Evolutionary conservation across 306 rosid species (phyloP).

Genomic region (Sindora glabra): DNA sequence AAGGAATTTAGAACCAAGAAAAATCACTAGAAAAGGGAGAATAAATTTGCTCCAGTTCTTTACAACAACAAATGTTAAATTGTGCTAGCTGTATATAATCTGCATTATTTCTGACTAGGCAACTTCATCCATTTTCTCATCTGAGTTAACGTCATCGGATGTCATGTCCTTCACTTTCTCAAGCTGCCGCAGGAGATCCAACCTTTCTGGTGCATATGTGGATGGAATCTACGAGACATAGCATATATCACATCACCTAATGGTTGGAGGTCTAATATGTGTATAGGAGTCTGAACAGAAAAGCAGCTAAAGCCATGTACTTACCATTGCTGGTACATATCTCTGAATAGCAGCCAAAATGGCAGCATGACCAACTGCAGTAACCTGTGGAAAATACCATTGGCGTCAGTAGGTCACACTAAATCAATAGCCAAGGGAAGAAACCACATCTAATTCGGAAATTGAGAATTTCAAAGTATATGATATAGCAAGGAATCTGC

Average conservation of each 20-base stretch:
- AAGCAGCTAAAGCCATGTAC: slow-evolving; percentile 9
- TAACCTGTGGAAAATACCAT: slow-evolving; percentile 52
- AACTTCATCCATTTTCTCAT: slow-evolving; percentile 47
- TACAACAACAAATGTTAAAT: slow-evolving; percentile 20
- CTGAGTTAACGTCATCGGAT: slow-evolving; percentile 33
- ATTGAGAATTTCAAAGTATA: neutral
- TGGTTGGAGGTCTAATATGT: neutral
- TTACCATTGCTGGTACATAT: slow-evolving; percentile 89
- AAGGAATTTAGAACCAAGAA: slow-evolving; percentile 39
- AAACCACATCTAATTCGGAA: neutral
- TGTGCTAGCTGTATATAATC: slow-evolving; percentile 36
- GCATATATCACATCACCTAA: neutral
- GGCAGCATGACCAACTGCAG: slow-evolving; percentile 99
- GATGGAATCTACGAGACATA: slow-evolving; percentile 77
- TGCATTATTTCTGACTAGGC: slow-evolving; percentile 36
- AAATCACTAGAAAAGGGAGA: slow-evolving; percentile 5
- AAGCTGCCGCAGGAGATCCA: slow-evolving; percentile 89
- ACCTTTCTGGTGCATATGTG: slow-evolving; percentile 87
- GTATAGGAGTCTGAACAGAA: neutral
- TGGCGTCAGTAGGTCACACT: slow-evolving; percentile 15
- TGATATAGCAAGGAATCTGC: slow-evolving; percentile 6
- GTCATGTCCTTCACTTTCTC: slow-evolving; percentile 86
- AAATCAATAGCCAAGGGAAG: neutral
- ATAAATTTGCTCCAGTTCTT: slow-evolving; percentile 15
- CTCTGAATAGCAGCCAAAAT: slow-evolving; percentile 98